Percentiles rank a stretch among this genome's conserved stretches.
These are phyloP conservation scores for Fusarium sp. DNA, from an alignment of 2,329 filamentous ascomycete species.

Conservation along the genomic window DNA sequence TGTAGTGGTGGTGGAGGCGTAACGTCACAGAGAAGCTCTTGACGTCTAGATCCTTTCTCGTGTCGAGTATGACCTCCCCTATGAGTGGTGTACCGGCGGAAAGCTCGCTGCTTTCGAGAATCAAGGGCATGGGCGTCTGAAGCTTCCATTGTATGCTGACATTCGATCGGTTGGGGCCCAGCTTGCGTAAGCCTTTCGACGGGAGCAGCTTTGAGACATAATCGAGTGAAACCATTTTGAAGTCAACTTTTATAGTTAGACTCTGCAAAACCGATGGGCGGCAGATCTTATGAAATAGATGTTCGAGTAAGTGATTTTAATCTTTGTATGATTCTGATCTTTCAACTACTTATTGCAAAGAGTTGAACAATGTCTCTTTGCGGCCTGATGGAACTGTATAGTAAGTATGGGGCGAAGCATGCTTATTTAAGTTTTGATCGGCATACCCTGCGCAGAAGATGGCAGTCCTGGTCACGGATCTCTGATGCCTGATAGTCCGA, in stretches of 20 bases:
- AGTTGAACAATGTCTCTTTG: background rate
- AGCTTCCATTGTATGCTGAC: background rate
- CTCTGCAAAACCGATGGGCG: background rate
- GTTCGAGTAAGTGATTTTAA: background rate
- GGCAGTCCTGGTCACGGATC: background rate
- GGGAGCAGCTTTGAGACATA: background rate
- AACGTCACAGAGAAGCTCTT: background rate
- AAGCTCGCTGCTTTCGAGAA: background rate
- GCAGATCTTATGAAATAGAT: background rate
- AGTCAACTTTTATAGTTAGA: background rate
- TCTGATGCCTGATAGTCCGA: background rate
- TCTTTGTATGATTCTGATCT: too few species aligned
- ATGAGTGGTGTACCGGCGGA: background rate
- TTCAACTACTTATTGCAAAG: too few species aligned
- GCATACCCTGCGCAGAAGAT: background rate
- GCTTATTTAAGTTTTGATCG: rapidly evolving
- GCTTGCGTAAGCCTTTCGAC: background rate
- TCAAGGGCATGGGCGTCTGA: background rate
- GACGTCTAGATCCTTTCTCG: background rate
- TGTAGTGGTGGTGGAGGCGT: background rate
- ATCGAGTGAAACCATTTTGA: background rate
- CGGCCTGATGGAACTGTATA: background rate
- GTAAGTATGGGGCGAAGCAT: too few species aligned
- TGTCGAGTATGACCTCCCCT: background rate
- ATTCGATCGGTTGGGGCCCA: background rate